A percentile compares a stretch with the other conserved stretches of the same genome.
These are phyloP conservation scores for Polysphondylium violaceum DNA, from an alignment of 78 protist genomes.

Conservation along the genomic window DNA sequence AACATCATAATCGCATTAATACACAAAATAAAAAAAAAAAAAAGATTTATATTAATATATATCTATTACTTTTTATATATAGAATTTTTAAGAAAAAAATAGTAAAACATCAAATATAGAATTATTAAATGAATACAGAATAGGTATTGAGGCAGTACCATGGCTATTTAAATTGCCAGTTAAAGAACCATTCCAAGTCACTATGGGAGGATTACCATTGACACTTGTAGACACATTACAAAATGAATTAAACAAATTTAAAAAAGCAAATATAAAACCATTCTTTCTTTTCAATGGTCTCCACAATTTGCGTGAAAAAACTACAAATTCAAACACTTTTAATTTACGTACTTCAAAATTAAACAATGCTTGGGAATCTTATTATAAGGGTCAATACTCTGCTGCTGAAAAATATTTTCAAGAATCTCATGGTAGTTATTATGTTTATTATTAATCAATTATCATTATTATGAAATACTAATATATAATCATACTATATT, in stretches of 20 bases:
- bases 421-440: slow-evolving; percentile 11
- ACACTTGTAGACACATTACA: slow-evolving; percentile 23
- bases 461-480: not conserved
- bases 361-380: slow-evolving; percentile 66
- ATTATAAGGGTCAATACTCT: slow-evolving; percentile 36
- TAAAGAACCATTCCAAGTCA: slow-evolving; percentile 76
- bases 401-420: slow-evolving; percentile 55
- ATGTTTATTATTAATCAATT: not conserved
- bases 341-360: slow-evolving; percentile 13
- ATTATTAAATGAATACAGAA: slow-evolving; percentile 40
- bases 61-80: not conserved
- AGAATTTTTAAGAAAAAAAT: slow-evolving; percentile 27
- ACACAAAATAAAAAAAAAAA: slow-evolving; percentile 17
- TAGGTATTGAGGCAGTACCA: slow-evolving; percentile 72
- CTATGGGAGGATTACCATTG: slow-evolving; percentile 77
- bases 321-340: not conserved
- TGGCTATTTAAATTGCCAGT: slow-evolving; percentile 61
- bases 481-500: not conserved
- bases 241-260: slow-evolving; percentile 59
- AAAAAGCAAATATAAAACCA: slow-evolving; percentile 71
- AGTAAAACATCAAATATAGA: slow-evolving; percentile 34
- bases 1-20: not conserved
- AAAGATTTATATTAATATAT: not conserved
- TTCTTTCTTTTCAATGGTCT: slow-evolving; percentile 69
- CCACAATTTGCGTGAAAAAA: slow-evolving; percentile 17